These are phyloP conservation scores for Bryum argenteum DNA, from an alignment of 225 moss, liverwort and hornwort species.

Conservation along the genomic window DNA sequence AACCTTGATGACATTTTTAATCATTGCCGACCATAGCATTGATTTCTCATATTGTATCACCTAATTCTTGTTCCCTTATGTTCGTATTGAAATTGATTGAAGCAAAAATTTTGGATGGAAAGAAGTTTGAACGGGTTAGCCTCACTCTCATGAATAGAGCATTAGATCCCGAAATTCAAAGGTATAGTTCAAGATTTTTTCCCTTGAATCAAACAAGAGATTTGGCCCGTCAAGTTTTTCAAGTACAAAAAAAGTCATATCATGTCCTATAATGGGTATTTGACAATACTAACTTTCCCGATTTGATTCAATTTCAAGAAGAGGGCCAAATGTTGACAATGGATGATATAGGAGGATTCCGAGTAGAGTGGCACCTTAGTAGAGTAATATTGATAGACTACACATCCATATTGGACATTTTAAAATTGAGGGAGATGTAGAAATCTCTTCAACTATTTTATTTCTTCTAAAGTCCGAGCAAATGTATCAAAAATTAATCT, in stretches of 20 bases:
- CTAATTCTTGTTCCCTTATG: not conserved
- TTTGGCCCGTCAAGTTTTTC: not conserved
- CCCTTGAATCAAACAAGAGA: not conserved
- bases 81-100: not conserved
- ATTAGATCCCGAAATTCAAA: not conserved
- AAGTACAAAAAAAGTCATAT: not conserved
- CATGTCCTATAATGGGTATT: not conserved
- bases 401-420: not conserved
- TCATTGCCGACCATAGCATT: too few relatives aligned
- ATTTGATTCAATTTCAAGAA: too few relatives aligned
- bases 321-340: too few relatives aligned
- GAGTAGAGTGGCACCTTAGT: too few relatives aligned
- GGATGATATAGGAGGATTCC: too few relatives aligned
- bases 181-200: not conserved
- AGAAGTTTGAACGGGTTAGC: not conserved
- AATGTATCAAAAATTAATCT: slow-evolving; percentile 14
- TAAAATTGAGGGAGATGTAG: not conserved
- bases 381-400: too few relatives aligned
- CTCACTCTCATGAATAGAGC: not conserved
- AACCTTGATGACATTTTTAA: too few relatives aligned
- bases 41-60: not conserved
- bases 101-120: slow-evolving; percentile 2
- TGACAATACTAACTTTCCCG: too few relatives aligned
- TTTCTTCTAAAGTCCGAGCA: not conserved
- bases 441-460: slow-evolving; percentile 8